Evolutionary conservation across 2,329 filamentous ascomycete species (phyloP), one percentile per base, ranked within the genome.

Genomic region (Botryotinia narcissicola): DNA sequence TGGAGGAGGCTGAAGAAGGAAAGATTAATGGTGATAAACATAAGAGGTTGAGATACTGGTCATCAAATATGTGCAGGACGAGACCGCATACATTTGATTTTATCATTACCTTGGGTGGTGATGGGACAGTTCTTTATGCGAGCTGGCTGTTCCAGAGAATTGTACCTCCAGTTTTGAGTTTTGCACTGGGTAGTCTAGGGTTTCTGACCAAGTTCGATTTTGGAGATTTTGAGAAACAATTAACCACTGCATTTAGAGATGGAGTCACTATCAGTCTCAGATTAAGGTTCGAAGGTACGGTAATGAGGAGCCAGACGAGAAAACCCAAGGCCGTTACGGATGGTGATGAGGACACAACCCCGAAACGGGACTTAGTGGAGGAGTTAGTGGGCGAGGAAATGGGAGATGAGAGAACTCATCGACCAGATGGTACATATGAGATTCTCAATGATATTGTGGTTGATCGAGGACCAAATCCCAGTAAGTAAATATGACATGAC

Each of bases 121-220:
- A 99, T 81, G 96, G 96, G n/a, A 99, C 96, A 0, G 95, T 99
- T 10, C 85, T 99, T 18, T 98, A 97, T 80, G 93, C 95, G 6
- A 97, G 94, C 80, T 98, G 95, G 95, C 86, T 99, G 1, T 99
- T 99, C 81, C 96, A 99, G 84, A 90, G 93, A 60, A 92, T 98
- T 64, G 95, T 98, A 0, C 96, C 96, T 9, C 96, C 96, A 0
- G 94, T 98, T 0, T 85, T 99, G 75, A 95, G 94, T 75, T 98
- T 99, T 82, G 89, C 94, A 0, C 85, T 98, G 16, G 96, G 96
- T 14, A 97, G 95, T 37, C 86, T 99, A 8, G 96, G 96, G 0
- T 99, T 99, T 80, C 84, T 99, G 77, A 98, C 96, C 40, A 98
- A 98, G 80, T 98, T 98, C 81, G 95, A 98, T 82, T 99, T 95